Evolutionary conservation across 2,329 filamentous ascomycete species (phyloP).

Genomic region (Claviceps digitariae): DNA sequence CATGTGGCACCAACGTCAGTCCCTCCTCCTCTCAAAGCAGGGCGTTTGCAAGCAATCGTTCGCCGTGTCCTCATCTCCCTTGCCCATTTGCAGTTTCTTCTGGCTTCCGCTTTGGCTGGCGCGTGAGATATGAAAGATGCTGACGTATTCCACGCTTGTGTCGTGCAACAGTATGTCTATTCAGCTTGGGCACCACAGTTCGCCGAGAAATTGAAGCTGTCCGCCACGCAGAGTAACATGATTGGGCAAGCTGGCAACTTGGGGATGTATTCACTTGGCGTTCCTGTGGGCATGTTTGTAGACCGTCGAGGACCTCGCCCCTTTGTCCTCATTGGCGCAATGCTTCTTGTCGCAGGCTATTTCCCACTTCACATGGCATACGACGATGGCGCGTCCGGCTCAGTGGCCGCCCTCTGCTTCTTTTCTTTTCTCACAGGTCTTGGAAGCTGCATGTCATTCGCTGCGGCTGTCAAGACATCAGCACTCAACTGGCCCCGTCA

Average conservation of each 20-base stretch:
- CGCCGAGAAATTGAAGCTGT: constrained; percentile 70
- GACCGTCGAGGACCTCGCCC: constrained; percentile 70
- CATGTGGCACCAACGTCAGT: constrained; percentile 82
- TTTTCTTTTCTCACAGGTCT: constrained; percentile 77
- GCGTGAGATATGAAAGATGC: not conserved
- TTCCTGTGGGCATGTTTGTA: constrained; percentile 78
- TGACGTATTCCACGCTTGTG: constrained; percentile 5
- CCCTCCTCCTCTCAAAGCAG: not conserved
- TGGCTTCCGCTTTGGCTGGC: not conserved
- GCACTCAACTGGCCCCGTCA: constrained; percentile 86
- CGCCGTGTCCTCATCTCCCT: not conserved
- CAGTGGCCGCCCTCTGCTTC: constrained; percentile 55
- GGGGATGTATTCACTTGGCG: constrained; percentile 85
- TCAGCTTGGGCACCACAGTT: constrained; percentile 97
- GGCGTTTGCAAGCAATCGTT: not conserved
- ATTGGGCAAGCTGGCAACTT: constrained; percentile 78
- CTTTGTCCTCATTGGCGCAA: constrained; percentile 60
- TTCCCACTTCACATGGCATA: constrained; percentile 74
- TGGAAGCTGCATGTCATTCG: constrained; percentile 85
- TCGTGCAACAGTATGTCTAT: constrained; percentile 67
- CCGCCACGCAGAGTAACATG: constrained; percentile 84
- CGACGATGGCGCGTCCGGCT: constrained; percentile 43
- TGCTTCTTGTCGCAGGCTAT: constrained; percentile 67
- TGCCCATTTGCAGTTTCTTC: no score
- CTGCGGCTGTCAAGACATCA: constrained; percentile 71